These are phyloP conservation scores for Fusarium verticillioides DNA, from an alignment of 2,329 filamentous ascomycete genomes.

Conservation along the genomic window DNA sequence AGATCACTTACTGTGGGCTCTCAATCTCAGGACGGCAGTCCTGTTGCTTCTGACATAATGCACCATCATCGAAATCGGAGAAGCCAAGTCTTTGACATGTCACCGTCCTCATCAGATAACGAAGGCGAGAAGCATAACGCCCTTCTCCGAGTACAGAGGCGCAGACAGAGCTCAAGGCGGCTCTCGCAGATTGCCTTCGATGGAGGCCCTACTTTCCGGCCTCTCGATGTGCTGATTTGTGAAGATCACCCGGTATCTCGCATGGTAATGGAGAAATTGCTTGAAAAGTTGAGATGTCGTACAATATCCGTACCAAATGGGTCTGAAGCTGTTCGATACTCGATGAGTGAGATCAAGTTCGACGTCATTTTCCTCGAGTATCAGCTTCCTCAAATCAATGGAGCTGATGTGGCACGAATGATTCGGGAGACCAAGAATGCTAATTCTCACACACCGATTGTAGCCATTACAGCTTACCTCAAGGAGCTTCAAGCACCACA, in stretches of 20 bases:
- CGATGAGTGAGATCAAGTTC: constrained; percentile 97
- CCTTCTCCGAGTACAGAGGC: constrained; percentile 88
- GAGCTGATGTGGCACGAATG: constrained; percentile 96
- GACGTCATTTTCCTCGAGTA: constrained; percentile 99
- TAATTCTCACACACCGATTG: constrained; percentile 93
- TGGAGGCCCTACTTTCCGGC: constrained; percentile 87
- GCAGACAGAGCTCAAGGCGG: constrained; percentile 93
- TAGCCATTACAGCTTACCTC: constrained; percentile 96
- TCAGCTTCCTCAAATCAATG: constrained; percentile 93
- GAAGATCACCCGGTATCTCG: constrained; percentile 97
- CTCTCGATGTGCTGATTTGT: constrained; percentile 93
- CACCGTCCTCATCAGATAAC: constrained; percentile 96
- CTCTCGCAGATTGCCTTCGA: constrained; percentile 90
- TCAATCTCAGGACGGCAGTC: constrained; percentile 91
- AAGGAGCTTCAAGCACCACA: constrained; percentile 96
- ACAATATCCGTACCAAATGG: constrained; percentile 93
- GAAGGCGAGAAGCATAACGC: constrained; percentile 93
- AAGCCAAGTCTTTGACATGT: constrained; percentile 96
- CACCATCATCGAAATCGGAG: constrained; percentile 87
- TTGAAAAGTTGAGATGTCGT: constrained; percentile 94
- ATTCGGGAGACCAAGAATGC: constrained; percentile 96
- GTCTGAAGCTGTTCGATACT: constrained; percentile 90
- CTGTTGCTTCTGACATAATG: constrained; percentile 74
- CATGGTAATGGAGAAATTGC: constrained; percentile 97
- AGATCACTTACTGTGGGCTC: constrained; percentile 94